Evolutionary conservation across 805 yeast genomes (phyloP), one percentile per base, ranked within the genome.

Genomic region (Candida maesae): DNA sequence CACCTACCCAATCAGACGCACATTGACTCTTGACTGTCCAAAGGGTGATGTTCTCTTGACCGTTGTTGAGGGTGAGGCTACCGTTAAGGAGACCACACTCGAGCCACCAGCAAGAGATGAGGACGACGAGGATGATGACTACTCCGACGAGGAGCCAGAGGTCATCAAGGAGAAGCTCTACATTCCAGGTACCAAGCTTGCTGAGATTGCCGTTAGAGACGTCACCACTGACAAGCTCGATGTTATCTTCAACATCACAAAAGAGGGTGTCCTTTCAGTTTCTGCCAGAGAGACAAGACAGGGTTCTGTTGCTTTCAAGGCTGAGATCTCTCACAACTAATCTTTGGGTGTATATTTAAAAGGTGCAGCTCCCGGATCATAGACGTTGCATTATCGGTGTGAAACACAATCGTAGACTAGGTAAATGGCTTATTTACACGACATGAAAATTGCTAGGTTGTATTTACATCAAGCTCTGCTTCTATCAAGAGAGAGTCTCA

Each of bases 61-160:
- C 60, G 74, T 93, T 50, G 81, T 74, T 64, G 97, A 90, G 69
- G 96, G 93, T 65, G 82, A 83, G 64, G 78, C 90, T 60, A 77
- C 84, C 54, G 71, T 90, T 55, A 81, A 82, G 68, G 95, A 88
- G 65, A 85, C 87, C 45, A 81, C 81, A 52, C 63, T 87, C 33
- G 96, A 86, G 66, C 70, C 74, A 48, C 63, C 64, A 39, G 76
- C 81, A 38, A 76, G 71, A 59, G 76, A 71, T 38, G 75, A 64
- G 47, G 73, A 74, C 46, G 73, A 74, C 49, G 74, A 68, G 17
- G 78, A 72, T 31, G 76, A 70, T 26, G 74, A 68, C 24, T 81
- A 70, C 50, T 62, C 65, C 19, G 96, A 88, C 55, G 95, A 86
- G 51, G 97, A 90, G 70, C 96, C 96, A 51, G 96, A 90, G 66